Percentiles rank a stretch among this genome's conserved stretches.
phyloP scores from a whole-genome alignment of 257 asterid genomes.

The Plantago ovata region DNA sequence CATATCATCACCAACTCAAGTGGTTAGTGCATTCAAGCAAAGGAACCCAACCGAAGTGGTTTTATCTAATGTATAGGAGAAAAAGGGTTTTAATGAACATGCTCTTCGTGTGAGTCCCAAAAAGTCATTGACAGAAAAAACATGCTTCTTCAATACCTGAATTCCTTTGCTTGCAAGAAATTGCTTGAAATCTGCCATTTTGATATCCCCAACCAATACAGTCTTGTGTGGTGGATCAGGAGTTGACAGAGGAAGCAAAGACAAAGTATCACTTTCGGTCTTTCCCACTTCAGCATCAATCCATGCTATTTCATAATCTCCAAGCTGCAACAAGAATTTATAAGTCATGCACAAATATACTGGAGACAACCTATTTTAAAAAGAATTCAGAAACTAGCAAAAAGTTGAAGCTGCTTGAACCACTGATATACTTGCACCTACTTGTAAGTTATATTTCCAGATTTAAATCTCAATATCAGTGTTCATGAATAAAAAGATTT shows the following conservation, averaged over 20 bases:
- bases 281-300: conserved; percentile 90
- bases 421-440: no score
- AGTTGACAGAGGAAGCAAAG: conserved; percentile 71
- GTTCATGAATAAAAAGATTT: no score
- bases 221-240: conserved; percentile 83
- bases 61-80: no score
- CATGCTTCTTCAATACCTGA: conserved; percentile 45
- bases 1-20: no score
- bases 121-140: neutral
- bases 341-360: conserved; percentile 10
- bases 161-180: conserved; percentile 88
- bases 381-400: no score
- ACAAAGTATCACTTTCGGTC: conserved; percentile 61
- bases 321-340: conserved; percentile 54
- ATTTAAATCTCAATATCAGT: no score
- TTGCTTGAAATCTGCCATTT: conserved; percentile 98
- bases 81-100: conserved; percentile 13
- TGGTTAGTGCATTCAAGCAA: no score
- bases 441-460: no score
- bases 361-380: neutral
- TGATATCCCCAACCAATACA: conserved; percentile 90
- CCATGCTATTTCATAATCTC: conserved; percentile 97
- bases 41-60: no score
- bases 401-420: no score
- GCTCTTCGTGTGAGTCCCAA: conserved; percentile 2